Evolutionary conservation across 2,329 filamentous ascomycete species (phyloP).

Genomic region (Talaromyces sp.): DNA sequence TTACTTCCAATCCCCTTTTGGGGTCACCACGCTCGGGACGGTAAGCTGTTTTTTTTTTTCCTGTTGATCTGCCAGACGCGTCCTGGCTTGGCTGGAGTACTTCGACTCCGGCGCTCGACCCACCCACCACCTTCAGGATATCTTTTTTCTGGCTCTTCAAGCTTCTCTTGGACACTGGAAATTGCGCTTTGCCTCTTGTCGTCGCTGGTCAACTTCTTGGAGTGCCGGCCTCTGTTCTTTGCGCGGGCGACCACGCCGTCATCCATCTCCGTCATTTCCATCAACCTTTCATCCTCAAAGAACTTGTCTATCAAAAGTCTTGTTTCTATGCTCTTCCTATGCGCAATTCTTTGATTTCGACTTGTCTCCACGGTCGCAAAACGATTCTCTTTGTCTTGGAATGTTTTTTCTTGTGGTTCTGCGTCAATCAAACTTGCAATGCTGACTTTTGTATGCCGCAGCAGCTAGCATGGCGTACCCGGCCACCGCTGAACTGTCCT

Average conservation of each 20-base stretch:
- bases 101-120: conserved; percentile 34
- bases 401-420: conserved; percentile 17
- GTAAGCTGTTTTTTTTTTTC: conserved; percentile 40
- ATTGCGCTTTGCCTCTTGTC: conserved; percentile 14
- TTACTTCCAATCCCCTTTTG: conserved; percentile 24
- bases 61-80: conserved; percentile 23
- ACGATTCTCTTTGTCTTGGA: conserved; percentile 19
- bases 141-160: conserved; percentile 16
- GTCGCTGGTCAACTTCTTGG: conserved; percentile 18
- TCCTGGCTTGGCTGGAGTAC: conserved; percentile 32
- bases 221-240: conserved; percentile 14
- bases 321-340: conserved; percentile 16
- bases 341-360: conserved; percentile 19
- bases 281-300: conserved; percentile 35
- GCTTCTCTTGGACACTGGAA: conserved; percentile 13
- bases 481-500: conserved; percentile 31
- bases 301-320: conserved; percentile 29
- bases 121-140: conserved; percentile 26
- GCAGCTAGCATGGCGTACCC: conserved; percentile 44
- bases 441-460: conserved; percentile 34
- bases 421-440: conserved; percentile 30
- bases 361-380: conserved; percentile 30
- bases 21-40: conserved; percentile 55
- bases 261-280: conserved; percentile 26
- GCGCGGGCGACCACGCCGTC: conserved; percentile 15